These are phyloP conservation scores for Ogataea paradorogensis DNA, from an alignment of 805 yeast genomes.

Conservation along the genomic window DNA sequence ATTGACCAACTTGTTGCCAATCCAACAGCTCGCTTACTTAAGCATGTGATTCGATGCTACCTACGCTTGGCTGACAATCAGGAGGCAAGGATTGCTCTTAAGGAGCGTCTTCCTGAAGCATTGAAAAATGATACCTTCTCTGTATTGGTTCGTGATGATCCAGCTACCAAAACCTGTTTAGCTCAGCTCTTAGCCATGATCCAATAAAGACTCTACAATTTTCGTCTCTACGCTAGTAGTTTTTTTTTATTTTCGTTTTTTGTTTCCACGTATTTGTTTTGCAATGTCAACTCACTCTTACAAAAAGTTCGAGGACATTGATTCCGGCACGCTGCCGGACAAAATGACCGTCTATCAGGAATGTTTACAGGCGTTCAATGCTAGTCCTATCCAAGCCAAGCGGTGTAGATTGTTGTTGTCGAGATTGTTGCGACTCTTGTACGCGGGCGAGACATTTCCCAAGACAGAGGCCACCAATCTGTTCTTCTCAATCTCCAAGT, in stretches of 20 bases:
- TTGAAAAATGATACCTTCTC: slow-evolving; percentile 85
- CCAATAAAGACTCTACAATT: slow-evolving; percentile 1
- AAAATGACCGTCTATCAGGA: slow-evolving; percentile 97
- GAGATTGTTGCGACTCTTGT: slow-evolving; percentile 75
- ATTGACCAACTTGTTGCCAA: slow-evolving; percentile 76
- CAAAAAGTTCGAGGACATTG: slow-evolving; percentile 79
- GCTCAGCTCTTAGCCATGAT: slow-evolving; percentile 67
- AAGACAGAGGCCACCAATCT: slow-evolving; percentile 85
- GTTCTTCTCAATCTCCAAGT: slow-evolving; percentile 89
- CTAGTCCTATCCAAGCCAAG: slow-evolving; percentile 83
- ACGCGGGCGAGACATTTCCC: slow-evolving; percentile 85
- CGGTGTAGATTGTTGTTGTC: slow-evolving; percentile 83
- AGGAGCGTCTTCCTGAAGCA: slow-evolving; percentile 81
- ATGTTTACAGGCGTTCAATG: slow-evolving; percentile 88
- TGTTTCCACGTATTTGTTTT: slow-evolving; percentile 14
- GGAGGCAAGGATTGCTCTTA: slow-evolving; percentile 85
- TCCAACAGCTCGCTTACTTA: slow-evolving; percentile 79
- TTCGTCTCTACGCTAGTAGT: not conserved
- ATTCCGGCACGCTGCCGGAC: slow-evolving; percentile 71
- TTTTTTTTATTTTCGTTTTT: slow-evolving; percentile 8
- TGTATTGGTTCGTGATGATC: slow-evolving; percentile 75
- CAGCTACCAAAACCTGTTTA: slow-evolving; percentile 81
- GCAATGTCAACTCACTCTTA: slow-evolving; percentile 78
- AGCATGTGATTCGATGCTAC: slow-evolving; percentile 93
- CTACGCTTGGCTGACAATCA: slow-evolving; percentile 83